phyloP scores from a whole-genome alignment of 2,329 filamentous ascomycete genomes.

The Fusarium sp. region DNA sequence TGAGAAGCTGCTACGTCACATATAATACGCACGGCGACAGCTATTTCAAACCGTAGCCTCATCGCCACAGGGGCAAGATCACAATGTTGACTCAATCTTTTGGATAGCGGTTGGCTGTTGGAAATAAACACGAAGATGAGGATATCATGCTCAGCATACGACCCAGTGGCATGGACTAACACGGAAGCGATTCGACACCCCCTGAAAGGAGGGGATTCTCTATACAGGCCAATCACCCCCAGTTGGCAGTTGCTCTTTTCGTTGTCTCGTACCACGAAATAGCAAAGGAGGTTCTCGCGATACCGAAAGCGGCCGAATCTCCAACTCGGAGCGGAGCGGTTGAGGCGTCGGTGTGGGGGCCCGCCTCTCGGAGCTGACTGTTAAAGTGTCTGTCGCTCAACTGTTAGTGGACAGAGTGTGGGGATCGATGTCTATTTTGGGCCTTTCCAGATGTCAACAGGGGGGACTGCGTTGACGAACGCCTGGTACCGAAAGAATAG shows the following conservation, averaged over 20 bases:
- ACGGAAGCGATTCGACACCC: neutral
- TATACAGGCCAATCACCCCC: neutral
- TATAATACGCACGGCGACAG: conserved; percentile 27
- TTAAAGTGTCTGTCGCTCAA: conserved; percentile 8
- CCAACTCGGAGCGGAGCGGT: conserved; percentile 33
- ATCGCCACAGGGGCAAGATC: conserved; percentile 19
- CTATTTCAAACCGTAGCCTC: conserved; percentile 28
- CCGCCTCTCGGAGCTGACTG: conserved; percentile 31
- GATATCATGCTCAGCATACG: conserved; percentile 11
- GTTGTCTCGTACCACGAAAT: conserved; percentile 7
- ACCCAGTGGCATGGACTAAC: neutral
- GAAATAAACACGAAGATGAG: conserved; percentile 2
- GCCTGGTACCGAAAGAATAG: conserved; percentile 15
- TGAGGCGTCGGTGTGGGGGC: conserved; percentile 24
- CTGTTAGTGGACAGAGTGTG: conserved; percentile 29
- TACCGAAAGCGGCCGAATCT: conserved; percentile 30
- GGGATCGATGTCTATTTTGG: conserved; percentile 41
- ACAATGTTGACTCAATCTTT: neutral
- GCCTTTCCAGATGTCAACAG: conserved; percentile 31
- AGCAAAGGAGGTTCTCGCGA: conserved; percentile 9
- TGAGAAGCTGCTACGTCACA: conserved; percentile 38
- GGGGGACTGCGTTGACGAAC: conserved; percentile 30
- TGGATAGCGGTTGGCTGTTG: neutral
- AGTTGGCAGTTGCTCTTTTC: neutral
- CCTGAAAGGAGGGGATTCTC: neutral